Base-by-base conservation (phyloP, 2,329 filamentous ascomycete species). In the Venturia effusa region DNA sequence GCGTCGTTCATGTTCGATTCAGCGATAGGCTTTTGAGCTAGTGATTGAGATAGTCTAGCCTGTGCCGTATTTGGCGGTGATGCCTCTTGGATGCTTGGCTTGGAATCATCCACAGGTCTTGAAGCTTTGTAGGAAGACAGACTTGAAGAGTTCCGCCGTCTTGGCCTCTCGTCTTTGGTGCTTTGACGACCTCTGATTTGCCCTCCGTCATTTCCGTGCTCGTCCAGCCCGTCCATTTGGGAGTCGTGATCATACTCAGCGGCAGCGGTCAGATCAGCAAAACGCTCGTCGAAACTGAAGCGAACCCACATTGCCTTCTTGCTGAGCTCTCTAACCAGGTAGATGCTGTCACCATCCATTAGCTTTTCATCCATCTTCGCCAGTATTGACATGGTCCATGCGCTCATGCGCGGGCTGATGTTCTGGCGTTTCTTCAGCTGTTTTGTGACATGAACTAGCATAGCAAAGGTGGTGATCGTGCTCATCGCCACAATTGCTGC, bases 311-410 rank as follows among this genome's bases (percentile, higher is more conserved):
- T 84, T 0, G 91, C 91, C 67, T 86, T 83, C 74, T 91, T 90
- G 0, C 89, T 92, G 40, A 97, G 74, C 65, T 94, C 90, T 61
- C 93, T 82, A 34, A 97, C 78, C 70, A 86, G 84, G 5, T 86
- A 87, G 39, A 96, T 84, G 70, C 94, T 88, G 54, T 85, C 83
- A 67, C 90, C 88, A 66, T 85, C 84, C 72, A 97, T 78, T 73
- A 89, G 86, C 1, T 91, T 91, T 11, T 84, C 78, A 41, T 90
- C 88, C 0, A 93, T 81, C 64, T 86, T 83, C 2, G 89, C 90
- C 55, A 97, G 78, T 64, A 96, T 75, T 0, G 88, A 86, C 92
- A 92, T 97, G 4, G 90, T 79, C 93, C 93, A 97, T 19, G 85
- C 82, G 66, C 90, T 92, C 4, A 89, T 82, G 32, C 84, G 79